Evolutionary conservation across 352 stramenopile genomes (phyloP), one percentile per base, ranked within the genome.

Genomic region (Pythium rhizo-oryzae): DNA sequence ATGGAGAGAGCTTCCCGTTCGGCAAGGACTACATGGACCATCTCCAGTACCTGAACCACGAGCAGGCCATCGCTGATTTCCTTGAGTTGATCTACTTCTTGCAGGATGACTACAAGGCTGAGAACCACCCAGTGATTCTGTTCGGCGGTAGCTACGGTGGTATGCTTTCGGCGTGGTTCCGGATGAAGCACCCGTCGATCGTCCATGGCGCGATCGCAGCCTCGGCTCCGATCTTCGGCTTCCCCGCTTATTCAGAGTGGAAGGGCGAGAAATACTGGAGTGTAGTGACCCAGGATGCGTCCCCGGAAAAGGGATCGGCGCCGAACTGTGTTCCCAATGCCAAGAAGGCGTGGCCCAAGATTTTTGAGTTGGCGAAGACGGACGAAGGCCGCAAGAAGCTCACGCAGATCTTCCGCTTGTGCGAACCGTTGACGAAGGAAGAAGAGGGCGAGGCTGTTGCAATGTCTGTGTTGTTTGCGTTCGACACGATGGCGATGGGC

Each of bases 91-190:
- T 99, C 25, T 85, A 91, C 67, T 77, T 82, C 52, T 64, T 98
- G 23, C 90, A 97, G 66, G 62, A 71, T 23, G 79, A 96, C 23
- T 84, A 91, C 72, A 72, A 83, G 16, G 86, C 88, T 21, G 64
- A 83, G 8, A 69, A 86, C 57, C 85, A 93, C 64, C 79, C 95
- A 0, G 91, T 99, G 33, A 97, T 99, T 57, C 88, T 85, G 0
- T 99, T 99, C 76, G 96, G 96, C 37, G 96, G 96, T n/a, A 96
- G 79, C 63, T 99, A 99, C 69, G 94, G 96, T 25, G 97, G 97
- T 8, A 99, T 98, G 96, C 81, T 99, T 9, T 90, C 90, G 15
- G 80, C 90, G 30, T 99, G 94, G 91, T 89, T 98, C 65, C 89
- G 96, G n/a, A 96, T 98, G 73, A 98, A 98, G 80, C 98, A 99